These are phyloP conservation scores for Oenanthe javanica DNA, from an alignment of 140 eudicot genomes.

Conservation along the genomic window DNA sequence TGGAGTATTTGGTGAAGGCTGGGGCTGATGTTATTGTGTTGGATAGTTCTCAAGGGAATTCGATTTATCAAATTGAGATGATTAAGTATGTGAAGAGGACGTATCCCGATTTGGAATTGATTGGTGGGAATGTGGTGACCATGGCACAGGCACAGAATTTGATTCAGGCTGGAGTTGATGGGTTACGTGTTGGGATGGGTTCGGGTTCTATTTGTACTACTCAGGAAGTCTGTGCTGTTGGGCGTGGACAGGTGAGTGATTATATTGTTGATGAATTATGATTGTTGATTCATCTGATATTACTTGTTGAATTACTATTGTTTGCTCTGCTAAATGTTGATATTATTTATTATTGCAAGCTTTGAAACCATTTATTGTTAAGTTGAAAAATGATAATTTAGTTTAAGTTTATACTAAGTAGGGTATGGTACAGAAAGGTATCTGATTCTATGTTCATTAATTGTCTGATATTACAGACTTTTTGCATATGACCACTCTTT, in stretches of 20 bases:
- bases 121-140: constrained; percentile 92
- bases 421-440: background rate
- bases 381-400: background rate
- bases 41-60: constrained; percentile 95
- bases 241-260: constrained; percentile 75
- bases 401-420: background rate
- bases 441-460: background rate
- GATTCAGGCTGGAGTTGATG: constrained; percentile 94
- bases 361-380: background rate
- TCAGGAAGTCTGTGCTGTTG: constrained; percentile 95
- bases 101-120: constrained; percentile 63
- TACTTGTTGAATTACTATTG: background rate
- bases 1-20: constrained; percentile 66
- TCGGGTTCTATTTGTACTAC: constrained; percentile 97
- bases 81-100: constrained; percentile 58
- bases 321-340: background rate
- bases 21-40: constrained; percentile 70
- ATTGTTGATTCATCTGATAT: background rate
- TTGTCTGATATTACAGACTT: background rate
- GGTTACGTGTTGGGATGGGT: constrained; percentile 93
- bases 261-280: background rate
- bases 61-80: constrained; percentile 83
- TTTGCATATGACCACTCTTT: background rate
- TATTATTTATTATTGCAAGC: background rate
- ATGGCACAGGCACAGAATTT: constrained; percentile 74